Evolutionary conservation across 2,329 filamentous ascomycete species (phyloP).

Genomic region (Penicillium capsulatum): DNA sequence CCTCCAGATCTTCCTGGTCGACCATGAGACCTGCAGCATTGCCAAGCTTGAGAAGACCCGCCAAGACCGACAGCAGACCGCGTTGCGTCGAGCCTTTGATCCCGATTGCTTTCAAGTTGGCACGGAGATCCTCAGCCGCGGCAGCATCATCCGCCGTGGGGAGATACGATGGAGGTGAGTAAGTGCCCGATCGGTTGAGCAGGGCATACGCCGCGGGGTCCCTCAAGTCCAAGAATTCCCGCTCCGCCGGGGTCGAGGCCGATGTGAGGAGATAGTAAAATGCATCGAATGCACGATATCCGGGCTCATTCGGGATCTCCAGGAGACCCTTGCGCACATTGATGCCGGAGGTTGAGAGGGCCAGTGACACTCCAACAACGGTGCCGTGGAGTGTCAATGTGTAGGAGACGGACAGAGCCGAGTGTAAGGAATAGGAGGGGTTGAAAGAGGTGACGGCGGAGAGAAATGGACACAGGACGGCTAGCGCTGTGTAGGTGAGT

Average conservation of each 20-base stretch:
- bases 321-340: conserved; percentile 77
- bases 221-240: conserved; percentile 81
- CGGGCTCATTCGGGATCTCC: conserved; percentile 70
- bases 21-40: conserved; percentile 81
- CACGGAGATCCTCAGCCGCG: conserved; percentile 86
- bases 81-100: conserved; percentile 83
- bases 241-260: conserved; percentile 81
- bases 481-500: conserved; percentile 70
- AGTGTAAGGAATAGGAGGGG: conserved; percentile 75
- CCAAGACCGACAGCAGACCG: conserved; percentile 78
- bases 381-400: conserved; percentile 77
- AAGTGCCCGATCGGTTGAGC: conserved; percentile 78
- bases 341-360: conserved; percentile 81
- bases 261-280: conserved; percentile 95
- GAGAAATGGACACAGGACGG: conserved; percentile 79
- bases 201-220: conserved; percentile 71
- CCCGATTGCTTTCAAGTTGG: conserved; percentile 82
- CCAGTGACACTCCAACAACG: conserved; percentile 68
- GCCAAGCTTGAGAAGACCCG: conserved; percentile 83
- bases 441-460: conserved; percentile 85
- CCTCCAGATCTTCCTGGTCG: conserved; percentile 78
- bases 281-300: conserved; percentile 91
- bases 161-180: conserved; percentile 78
- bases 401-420: conserved; percentile 73
- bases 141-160: conserved; percentile 90